Evolutionary conservation across 2,329 filamentous ascomycete species (phyloP).

Genomic region (Sarocladium strictum): DNA sequence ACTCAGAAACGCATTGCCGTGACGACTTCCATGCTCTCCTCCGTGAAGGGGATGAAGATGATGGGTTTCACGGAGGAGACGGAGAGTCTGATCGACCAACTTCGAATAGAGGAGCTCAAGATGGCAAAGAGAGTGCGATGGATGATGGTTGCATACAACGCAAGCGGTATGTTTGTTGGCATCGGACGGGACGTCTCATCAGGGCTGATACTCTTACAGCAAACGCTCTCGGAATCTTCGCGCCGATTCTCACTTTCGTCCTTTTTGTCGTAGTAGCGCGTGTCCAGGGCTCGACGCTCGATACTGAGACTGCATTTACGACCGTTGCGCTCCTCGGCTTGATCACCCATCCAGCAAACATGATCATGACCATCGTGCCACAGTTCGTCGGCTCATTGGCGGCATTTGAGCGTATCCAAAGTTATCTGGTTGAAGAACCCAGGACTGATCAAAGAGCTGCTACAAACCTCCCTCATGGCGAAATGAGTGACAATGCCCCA

Average conservation of each 20-base stretch:
- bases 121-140: slow-evolving; percentile 27
- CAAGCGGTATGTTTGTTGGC: slow-evolving; percentile 25
- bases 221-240: slow-evolving; percentile 35
- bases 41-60: slow-evolving; percentile 35
- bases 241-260: slow-evolving; percentile 31
- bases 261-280: slow-evolving; percentile 25
- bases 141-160: slow-evolving; percentile 34
- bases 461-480: too few relatives aligned
- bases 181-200: not conserved
- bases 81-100: slow-evolving; percentile 15
- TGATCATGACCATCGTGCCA: slow-evolving; percentile 36
- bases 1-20: slow-evolving; percentile 33
- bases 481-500: not conserved
- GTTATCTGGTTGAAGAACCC: slow-evolving; percentile 21
- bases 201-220: slow-evolving; percentile 19
- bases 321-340: slow-evolving; percentile 31
- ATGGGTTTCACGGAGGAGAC: slow-evolving; percentile 24
- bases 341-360: slow-evolving; percentile 36
- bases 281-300: slow-evolving; percentile 17
- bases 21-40: slow-evolving; percentile 26
- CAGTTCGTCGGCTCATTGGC: slow-evolving; percentile 24
- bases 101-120: slow-evolving; percentile 24
- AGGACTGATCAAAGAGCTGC: slow-evolving; percentile 11
- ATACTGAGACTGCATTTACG: slow-evolving; percentile 33
- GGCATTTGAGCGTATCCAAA: slow-evolving; percentile 31